Evolutionary conservation across 2,329 filamentous ascomycete genomes (phyloP).

Genomic region (Colletotrichum endophyticum): DNA sequence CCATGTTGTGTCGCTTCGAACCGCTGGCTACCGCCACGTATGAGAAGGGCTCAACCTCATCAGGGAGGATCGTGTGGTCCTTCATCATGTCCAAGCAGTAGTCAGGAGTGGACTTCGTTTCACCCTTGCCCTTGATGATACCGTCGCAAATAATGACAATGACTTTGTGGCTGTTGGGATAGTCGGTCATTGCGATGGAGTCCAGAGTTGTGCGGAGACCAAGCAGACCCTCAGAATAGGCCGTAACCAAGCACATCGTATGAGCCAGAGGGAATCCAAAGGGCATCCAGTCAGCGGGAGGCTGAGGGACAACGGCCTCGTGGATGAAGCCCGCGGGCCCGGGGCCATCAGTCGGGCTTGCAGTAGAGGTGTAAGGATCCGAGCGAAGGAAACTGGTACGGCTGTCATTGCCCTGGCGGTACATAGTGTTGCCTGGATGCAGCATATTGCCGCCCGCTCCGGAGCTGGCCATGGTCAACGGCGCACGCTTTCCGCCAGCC

Average conservation of each 20-base stretch:
- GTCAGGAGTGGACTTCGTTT: constrained; percentile 85
- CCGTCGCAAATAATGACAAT: constrained; percentile 97
- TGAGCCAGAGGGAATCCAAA: constrained; percentile 96
- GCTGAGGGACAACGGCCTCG: constrained; percentile 93
- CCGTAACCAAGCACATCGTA: constrained; percentile 91
- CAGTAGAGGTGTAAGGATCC: constrained; percentile 58
- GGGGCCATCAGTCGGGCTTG: constrained; percentile 67
- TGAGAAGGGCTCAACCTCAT: constrained; percentile 88
- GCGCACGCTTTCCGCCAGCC: constrained; percentile 56
- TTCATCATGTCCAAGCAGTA: constrained; percentile 93
- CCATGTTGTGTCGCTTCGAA: constrained; percentile 99
- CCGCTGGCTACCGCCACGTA: constrained; percentile 97
- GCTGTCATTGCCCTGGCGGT: constrained; percentile 69
- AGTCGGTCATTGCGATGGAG: constrained; percentile 96
- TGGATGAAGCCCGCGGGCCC: constrained; percentile 96
- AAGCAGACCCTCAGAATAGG: constrained; percentile 94
- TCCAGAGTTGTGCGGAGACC: constrained; percentile 93
- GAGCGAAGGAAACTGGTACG: constrained; percentile 69
- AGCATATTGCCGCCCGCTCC: constrained; percentile 75
- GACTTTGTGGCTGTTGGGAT: constrained; percentile 98
- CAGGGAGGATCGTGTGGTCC: constrained; percentile 78
- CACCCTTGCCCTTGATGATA: constrained; percentile 95
- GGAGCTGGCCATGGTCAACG: constrained; percentile 96
- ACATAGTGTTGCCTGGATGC: constrained; percentile 69
- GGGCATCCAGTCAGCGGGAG: constrained; percentile 95